A percentile compares a stretch with the other conserved stretches of the same genome.
phyloP scores from a whole-genome alignment of 2,329 filamentous ascomycete genomes.

The Aspergillus sp. region DNA sequence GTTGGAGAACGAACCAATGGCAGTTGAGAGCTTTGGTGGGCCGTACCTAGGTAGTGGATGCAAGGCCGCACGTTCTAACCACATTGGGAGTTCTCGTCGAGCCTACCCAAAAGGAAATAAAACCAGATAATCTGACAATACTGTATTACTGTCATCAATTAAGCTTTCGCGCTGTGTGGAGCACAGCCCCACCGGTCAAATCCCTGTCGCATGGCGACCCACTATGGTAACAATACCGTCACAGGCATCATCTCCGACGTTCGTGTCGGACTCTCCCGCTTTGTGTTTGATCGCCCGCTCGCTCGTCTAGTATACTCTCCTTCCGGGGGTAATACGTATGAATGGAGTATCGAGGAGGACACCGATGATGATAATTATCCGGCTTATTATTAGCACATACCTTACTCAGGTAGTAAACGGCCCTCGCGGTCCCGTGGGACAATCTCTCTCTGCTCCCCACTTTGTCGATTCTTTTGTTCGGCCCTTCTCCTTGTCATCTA shows the following conservation, averaged over 20 bases:
- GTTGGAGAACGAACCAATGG: too few relatives aligned
- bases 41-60: too few relatives aligned
- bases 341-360: too few relatives aligned
- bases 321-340: too few relatives aligned
- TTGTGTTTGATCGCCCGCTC: background rate
- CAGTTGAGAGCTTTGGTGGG: too few relatives aligned
- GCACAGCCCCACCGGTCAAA: slow-evolving; percentile 1
- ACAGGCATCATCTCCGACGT: background rate
- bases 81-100: background rate
- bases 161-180: slow-evolving; percentile 11
- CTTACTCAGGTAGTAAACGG: background rate
- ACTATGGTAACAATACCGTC: background rate
- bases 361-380: too few relatives aligned
- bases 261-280: slow-evolving; percentile 3
- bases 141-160: slow-evolving; percentile 12
- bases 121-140: too few relatives aligned
- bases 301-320: background rate
- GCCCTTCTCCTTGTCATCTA: background rate
- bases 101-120: background rate
- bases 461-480: background rate
- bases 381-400: background rate
- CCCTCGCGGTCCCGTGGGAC: background rate
- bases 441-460: background rate
- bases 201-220: slow-evolving; percentile 6
- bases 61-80: background rate